These are phyloP conservation scores for Ammopiptanthus mongolicus DNA, from an alignment of 306 rosid species.

Conservation along the genomic window DNA sequence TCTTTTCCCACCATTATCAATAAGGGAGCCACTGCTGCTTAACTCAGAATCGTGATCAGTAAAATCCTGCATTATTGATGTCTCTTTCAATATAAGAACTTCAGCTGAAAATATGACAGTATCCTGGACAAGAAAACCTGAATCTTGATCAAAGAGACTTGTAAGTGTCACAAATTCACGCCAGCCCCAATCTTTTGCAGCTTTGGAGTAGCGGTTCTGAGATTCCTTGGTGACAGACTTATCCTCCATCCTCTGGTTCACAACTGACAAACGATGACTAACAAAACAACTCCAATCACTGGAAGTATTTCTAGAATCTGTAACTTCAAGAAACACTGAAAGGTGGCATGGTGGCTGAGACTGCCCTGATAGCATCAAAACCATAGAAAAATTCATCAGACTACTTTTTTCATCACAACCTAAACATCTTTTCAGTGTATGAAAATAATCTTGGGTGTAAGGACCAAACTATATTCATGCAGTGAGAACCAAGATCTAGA, in stretches of 20 bases:
- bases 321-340: constrained; percentile 98
- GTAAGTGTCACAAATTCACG: constrained; percentile 99
- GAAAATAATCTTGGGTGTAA: constrained; percentile 23
- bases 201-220: constrained; percentile 98
- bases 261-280: constrained; percentile 91
- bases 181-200: constrained; percentile 99
- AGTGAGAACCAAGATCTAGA: constrained; percentile 3
- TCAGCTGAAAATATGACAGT: constrained; percentile 96
- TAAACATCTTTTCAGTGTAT: constrained; percentile 2
- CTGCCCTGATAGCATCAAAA: constrained; percentile 86
- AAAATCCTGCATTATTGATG: constrained; percentile 84
- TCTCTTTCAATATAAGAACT: constrained; percentile 95
- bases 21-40: constrained; percentile 39
- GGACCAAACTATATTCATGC: constrained; percentile 4
- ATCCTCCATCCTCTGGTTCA: constrained; percentile 86
- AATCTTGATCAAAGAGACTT: constrained; percentile 98
- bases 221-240: constrained; percentile 98
- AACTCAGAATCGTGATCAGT: constrained; percentile 58
- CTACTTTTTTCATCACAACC: constrained; percentile 13
- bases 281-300: constrained; percentile 99
- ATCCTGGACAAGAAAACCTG: constrained; percentile 95
- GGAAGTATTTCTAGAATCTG: constrained; percentile 93
- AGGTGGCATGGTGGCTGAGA: constrained; percentile 99
- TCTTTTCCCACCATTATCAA: constrained; percentile 49
- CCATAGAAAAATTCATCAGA: constrained; percentile 42